A percentile compares a stretch with the other conserved stretches of the same genome.
Conservation (phyloP, 2,329 filamentous ascomycete species). For the Neofusicoccum sp. region DNA sequence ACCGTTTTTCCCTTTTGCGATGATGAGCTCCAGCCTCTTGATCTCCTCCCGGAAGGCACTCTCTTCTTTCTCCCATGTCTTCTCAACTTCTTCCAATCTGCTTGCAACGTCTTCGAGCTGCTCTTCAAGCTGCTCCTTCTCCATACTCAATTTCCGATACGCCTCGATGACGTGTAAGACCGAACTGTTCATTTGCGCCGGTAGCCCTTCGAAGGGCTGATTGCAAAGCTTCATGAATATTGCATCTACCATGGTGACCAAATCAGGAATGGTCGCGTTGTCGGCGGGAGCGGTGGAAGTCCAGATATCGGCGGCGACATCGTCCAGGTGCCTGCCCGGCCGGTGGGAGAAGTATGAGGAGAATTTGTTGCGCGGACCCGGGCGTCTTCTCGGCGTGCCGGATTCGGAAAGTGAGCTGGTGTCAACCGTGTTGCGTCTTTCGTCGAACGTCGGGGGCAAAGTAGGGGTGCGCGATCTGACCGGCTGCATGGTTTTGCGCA, state of each 20-base stretch:
- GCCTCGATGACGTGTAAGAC: slow-evolving; percentile 13
- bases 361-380: slow-evolving; percentile 16
- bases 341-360: slow-evolving; percentile 24
- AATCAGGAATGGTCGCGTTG: slow-evolving; percentile 23
- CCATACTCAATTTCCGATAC: background rate
- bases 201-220: slow-evolving; percentile 11
- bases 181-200: slow-evolving; percentile 7
- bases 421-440: background rate
- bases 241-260: slow-evolving; percentile 7
- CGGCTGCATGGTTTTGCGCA: slow-evolving; percentile 19
- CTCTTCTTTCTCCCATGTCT: background rate
- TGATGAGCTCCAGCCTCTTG: slow-evolving; percentile 43
- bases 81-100: background rate
- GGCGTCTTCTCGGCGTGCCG: background rate
- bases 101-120: background rate
- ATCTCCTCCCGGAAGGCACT: background rate
- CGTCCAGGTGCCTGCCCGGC: slow-evolving; percentile 59
- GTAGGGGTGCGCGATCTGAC: slow-evolving; percentile 6
- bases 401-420: slow-evolving; percentile 10
- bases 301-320: slow-evolving; percentile 73
- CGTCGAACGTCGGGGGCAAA: background rate
- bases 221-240: slow-evolving; percentile 17
- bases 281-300: slow-evolving; percentile 61
- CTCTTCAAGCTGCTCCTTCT: slow-evolving; percentile 1
- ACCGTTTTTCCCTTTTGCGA: slow-evolving; percentile 44